These are phyloP conservation scores for Zygosaccharomyces sapae DNA, from an alignment of 1,139 yeast species.

Conservation along the genomic window DNA sequence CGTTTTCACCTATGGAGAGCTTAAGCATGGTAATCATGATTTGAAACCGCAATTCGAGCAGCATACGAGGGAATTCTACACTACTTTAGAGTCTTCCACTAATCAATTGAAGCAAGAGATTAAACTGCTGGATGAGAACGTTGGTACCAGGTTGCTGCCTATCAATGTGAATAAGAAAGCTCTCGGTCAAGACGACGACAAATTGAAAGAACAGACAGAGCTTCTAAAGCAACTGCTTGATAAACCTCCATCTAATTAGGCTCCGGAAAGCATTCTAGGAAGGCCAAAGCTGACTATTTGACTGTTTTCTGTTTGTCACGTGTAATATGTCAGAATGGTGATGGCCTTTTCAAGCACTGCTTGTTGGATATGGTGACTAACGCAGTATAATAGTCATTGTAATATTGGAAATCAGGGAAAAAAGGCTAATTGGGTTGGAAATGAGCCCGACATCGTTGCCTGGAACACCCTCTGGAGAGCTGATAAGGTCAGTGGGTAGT, in stretches of 20 bases:
- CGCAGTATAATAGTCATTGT: neutral
- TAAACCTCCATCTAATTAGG: neutral
- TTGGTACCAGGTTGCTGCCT: constrained; percentile 33
- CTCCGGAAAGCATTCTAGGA: no score
- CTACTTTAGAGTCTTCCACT: constrained; percentile 25
- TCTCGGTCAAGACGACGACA: constrained; percentile 35
- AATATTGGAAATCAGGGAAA: neutral
- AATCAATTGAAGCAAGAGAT: constrained; percentile 28
- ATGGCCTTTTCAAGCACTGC: neutral
- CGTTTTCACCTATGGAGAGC: constrained; percentile 35
- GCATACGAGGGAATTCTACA: constrained; percentile 29
- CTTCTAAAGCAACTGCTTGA: constrained; percentile 9
- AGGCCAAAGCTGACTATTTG: no score
- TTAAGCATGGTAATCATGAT: constrained; percentile 30
- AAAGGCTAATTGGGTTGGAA: neutral
- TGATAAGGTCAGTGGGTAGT: neutral
- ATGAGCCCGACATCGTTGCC: neutral
- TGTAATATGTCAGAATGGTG: neutral
- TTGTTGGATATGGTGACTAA: neutral
- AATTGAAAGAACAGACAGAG: constrained; percentile 29
- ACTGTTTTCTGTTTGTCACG: neutral
- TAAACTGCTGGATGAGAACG: constrained; percentile 30
- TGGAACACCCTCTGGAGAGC: constrained; percentile 2
- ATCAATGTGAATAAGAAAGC: constrained; percentile 34
- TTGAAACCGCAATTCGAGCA: constrained; percentile 31